These are phyloP conservation scores for Saccharomyces paradoxus DNA, from an alignment of 805 yeast species.

Conservation along the genomic window DNA sequence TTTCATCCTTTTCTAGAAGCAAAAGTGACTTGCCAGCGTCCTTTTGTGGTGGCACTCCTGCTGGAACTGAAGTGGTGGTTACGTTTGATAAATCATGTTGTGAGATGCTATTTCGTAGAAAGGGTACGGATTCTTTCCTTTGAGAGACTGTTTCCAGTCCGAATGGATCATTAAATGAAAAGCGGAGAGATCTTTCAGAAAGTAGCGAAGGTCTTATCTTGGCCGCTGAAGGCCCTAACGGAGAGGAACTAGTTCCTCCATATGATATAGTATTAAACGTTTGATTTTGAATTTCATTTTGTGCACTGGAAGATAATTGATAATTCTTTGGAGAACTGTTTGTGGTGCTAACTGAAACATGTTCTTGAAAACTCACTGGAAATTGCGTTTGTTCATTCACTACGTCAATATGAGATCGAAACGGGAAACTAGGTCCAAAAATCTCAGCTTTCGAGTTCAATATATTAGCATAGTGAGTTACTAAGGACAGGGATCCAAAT, in stretches of 20 bases:
- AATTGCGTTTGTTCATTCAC: constrained; percentile 24
- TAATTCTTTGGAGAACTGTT: background rate
- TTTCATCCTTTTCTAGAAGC: constrained; percentile 34
- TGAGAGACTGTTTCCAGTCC: constrained; percentile 10
- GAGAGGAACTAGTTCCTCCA: background rate
- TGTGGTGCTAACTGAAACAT: background rate
- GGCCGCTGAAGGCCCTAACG: background rate
- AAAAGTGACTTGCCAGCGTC: constrained; percentile 37
- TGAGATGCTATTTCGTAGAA: background rate
- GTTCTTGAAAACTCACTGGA: background rate
- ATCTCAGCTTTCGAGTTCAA: constrained; percentile 33
- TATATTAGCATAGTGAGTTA: constrained; percentile 33
- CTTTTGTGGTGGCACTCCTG: constrained; percentile 5
- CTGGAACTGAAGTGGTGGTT: constrained; percentile 6
- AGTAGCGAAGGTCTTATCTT: background rate
- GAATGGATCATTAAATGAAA: constrained; percentile 57
- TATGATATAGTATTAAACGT: background rate
- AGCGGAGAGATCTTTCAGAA: constrained; percentile 34
- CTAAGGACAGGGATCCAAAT: constrained; percentile 36
- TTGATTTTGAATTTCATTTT: background rate
- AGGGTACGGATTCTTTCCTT: background rate
- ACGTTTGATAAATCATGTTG: constrained; percentile 6
- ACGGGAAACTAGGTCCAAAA: constrained; percentile 40
- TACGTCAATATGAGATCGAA: constrained; percentile 32
- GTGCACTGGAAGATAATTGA: constrained; percentile 1